Conservation (phyloP, 108 stramenopile species). For the Heterococcus sp. region DNA sequence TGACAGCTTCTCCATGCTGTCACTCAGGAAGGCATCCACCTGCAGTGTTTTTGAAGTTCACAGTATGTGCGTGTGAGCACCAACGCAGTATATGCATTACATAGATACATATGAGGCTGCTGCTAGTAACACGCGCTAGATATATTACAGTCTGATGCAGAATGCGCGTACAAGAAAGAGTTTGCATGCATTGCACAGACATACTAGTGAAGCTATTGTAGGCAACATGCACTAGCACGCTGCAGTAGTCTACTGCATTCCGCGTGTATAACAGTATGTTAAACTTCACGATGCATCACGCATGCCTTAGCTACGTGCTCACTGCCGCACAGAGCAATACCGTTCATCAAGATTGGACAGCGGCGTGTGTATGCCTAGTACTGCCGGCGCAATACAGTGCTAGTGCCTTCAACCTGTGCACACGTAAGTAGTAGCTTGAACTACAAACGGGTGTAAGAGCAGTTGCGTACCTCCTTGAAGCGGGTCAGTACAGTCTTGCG, state of each 20-base stretch:
- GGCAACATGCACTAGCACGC: neutral
- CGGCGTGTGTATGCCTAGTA: too few species aligned
- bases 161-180: neutral
- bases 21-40: constrained; percentile 52
- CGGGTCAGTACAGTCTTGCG: constrained; percentile 43
- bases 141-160: neutral
- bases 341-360: neutral
- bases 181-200: neutral
- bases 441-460: neutral
- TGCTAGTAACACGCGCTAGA: too few species aligned
- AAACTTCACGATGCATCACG: neutral
- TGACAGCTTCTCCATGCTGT: constrained; percentile 31
- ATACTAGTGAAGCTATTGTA: neutral
- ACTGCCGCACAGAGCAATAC: neutral
- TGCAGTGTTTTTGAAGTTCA: neutral
- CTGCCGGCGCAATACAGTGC: too few species aligned
- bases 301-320: too few species aligned
- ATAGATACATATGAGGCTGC: too few species aligned
- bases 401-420: neutral
- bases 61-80: neutral
- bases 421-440: neutral
- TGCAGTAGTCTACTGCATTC: too few species aligned
- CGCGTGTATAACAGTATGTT: neutral
- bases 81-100: too few species aligned
- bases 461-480: constrained; percentile 32